These are phyloP conservation scores for Amauroascus verrucosus DNA, from an alignment of 2,329 filamentous ascomycete genomes.

Conservation along the genomic window DNA sequence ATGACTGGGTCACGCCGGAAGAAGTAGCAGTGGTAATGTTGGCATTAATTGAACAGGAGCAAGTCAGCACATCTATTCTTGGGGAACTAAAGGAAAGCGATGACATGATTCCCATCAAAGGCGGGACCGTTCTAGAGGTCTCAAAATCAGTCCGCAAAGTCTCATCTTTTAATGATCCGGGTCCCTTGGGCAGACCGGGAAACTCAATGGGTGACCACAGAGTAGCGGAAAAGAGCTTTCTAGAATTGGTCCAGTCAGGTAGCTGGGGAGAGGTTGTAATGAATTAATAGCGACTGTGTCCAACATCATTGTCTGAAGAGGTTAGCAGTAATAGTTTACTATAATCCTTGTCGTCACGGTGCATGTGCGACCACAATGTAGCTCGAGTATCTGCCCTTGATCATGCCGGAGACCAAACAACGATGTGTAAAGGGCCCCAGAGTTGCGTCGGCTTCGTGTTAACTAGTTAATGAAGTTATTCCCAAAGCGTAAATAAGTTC, in stretches of 20 bases:
- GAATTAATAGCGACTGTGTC: background rate
- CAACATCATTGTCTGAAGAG: background rate
- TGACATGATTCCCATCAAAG: slow-evolving; percentile 30
- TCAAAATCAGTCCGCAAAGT: slow-evolving; percentile 45
- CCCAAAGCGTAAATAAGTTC: background rate
- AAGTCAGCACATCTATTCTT: slow-evolving; percentile 29
- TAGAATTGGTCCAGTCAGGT: slow-evolving; percentile 31
- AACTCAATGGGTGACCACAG: slow-evolving; percentile 37
- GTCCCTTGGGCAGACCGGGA: slow-evolving; percentile 40
- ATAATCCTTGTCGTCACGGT: background rate
- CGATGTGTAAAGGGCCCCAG: background rate
- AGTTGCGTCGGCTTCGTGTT: too few relatives aligned
- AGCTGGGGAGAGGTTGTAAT: slow-evolving; percentile 38
- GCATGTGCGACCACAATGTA: background rate
- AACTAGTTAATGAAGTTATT: too few relatives aligned
- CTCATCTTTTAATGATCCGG: slow-evolving; percentile 43
- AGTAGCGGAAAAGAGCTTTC: slow-evolving; percentile 12
- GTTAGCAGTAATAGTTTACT: too few relatives aligned
- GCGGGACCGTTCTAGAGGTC: slow-evolving; percentile 48
- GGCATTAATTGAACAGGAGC: slow-evolving; percentile 43
- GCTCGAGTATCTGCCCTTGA: too few relatives aligned
- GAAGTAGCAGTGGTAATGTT: slow-evolving; percentile 52
- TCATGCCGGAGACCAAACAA: background rate
- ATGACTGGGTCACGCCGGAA: slow-evolving; percentile 51
- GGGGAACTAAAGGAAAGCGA: slow-evolving; percentile 24